phyloP scores from a whole-genome alignment of 192 early-diverging fungal species.

The Mortierella hygrophila region DNA sequence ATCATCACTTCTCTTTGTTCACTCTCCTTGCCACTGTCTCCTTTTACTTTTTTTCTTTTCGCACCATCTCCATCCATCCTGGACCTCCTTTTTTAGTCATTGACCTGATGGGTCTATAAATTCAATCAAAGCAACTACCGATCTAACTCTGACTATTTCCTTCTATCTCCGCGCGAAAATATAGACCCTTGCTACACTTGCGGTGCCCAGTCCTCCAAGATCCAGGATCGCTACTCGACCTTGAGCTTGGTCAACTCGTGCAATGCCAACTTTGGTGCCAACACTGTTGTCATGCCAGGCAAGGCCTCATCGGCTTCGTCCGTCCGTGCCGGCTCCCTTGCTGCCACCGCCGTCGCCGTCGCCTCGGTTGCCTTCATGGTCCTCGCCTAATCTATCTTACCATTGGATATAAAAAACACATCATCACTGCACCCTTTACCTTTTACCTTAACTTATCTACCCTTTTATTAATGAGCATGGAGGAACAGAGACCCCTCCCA shows the following conservation, averaged over 20 bases:
- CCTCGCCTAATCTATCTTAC: conserved; percentile 23
- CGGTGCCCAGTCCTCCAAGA: conserved; percentile 51
- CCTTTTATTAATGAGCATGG: conserved; percentile 6
- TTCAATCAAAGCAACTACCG: neutral
- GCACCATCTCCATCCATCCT: neutral
- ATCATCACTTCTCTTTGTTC: neutral
- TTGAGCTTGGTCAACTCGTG: conserved; percentile 36
- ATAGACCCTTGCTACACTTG: conserved; percentile 33
- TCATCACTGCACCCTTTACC: neutral
- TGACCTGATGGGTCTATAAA: neutral
- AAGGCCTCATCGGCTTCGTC: conserved; percentile 28
- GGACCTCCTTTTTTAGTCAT: neutral
- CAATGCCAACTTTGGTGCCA: conserved; percentile 51
- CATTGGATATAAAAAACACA: neutral
- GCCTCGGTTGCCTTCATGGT: conserved; percentile 31
- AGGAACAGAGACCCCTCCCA: neutral
- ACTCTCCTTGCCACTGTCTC: neutral
- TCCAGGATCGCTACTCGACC: conserved; percentile 42
- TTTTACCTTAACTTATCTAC: neutral
- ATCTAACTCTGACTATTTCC: neutral
- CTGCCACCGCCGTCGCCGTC: conserved; percentile 26
- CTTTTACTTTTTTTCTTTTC: neutral
- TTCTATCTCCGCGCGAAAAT: neutral
- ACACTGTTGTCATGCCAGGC: conserved; percentile 50
- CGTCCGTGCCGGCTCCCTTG: conserved; percentile 28